Conservation (phyloP, 768 basidiomycete genomes). For the Hemileccinum rubropunctum region DNA sequence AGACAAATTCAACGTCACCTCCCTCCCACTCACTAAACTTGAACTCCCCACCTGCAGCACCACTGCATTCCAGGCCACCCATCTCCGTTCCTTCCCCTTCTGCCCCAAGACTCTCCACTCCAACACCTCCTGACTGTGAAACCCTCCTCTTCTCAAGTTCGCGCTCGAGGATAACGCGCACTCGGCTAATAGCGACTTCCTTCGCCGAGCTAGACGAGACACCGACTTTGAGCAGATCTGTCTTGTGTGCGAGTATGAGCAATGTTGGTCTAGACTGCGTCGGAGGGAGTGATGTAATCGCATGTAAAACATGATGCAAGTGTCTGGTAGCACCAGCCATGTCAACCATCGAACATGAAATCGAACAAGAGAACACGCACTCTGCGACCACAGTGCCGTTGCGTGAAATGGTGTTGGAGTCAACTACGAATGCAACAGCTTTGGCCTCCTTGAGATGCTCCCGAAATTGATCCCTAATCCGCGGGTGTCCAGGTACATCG, state of each 20-base stretch:
- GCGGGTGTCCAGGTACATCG: constrained; percentile 85
- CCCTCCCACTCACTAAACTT: constrained; percentile 83
- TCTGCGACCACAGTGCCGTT: constrained; percentile 76
- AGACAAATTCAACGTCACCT: constrained; percentile 69
- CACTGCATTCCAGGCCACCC: constrained; percentile 72
- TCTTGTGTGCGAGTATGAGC: constrained; percentile 73
- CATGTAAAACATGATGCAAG: constrained; percentile 68
- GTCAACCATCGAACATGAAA: not conserved
- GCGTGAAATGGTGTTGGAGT: constrained; percentile 73
- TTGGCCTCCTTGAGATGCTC: constrained; percentile 64
- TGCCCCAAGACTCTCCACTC: constrained; percentile 70
- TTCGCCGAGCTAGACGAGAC: constrained; percentile 32
- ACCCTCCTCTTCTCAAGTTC: constrained; percentile 76
- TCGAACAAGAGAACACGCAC: constrained; percentile 43
- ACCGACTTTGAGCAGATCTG: constrained; percentile 59
- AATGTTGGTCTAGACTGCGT: constrained; percentile 60
- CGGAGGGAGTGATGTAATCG: constrained; percentile 69
- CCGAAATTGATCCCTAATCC: constrained; percentile 69
- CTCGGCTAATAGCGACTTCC: constrained; percentile 64
- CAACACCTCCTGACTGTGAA: constrained; percentile 62
- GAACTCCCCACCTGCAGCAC: constrained; percentile 53
- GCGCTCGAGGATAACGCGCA: constrained; percentile 75
- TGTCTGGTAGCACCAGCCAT: constrained; percentile 46
- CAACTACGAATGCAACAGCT: constrained; percentile 74
- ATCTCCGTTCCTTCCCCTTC: constrained; percentile 64